Percentiles rank a stretch among this genome's conserved stretches.
Conservation (phyloP, 305 asterid species). For the Nicotiana rustica region DNA sequence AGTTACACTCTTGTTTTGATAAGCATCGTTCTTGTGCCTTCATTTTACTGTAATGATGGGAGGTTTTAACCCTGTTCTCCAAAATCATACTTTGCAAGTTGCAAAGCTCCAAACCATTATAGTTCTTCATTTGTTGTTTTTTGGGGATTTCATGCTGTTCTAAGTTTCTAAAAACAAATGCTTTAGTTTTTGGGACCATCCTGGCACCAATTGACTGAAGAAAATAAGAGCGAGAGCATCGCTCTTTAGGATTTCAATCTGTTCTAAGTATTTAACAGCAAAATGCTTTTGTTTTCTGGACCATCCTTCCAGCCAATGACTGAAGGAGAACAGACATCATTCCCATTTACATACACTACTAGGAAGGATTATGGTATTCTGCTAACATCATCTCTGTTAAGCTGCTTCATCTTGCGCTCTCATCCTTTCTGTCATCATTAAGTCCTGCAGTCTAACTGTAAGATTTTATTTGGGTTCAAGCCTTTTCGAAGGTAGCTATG, state of each 20-base stretch:
- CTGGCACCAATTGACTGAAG: neutral
- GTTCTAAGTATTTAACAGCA: neutral
- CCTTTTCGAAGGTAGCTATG: constrained; percentile 4
- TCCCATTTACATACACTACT: constrained; percentile 4
- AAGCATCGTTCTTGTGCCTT: neutral
- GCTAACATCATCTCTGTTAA: neutral
- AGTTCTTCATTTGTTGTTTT: neutral
- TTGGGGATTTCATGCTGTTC: neutral
- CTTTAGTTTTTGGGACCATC: neutral
- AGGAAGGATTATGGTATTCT: neutral
- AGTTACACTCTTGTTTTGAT: neutral
- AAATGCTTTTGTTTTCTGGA: constrained; percentile 9
- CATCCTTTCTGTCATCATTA: neutral
- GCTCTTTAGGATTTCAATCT: no score
- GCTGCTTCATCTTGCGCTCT: constrained; percentile 11
- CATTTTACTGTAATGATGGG: neutral
- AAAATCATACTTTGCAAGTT: constrained; percentile 19
- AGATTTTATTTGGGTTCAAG: neutral
- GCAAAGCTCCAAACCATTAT: neutral
- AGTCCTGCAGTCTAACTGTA: neutral
- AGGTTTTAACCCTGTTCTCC: neutral
- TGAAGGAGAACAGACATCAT: neutral
- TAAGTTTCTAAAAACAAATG: neutral
- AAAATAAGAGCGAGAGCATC: no score
- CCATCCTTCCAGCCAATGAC: constrained; percentile 9